phyloP scores from a whole-genome alignment of 805 yeast genomes.

The Wickerhamomyces rabaulensis region DNA sequence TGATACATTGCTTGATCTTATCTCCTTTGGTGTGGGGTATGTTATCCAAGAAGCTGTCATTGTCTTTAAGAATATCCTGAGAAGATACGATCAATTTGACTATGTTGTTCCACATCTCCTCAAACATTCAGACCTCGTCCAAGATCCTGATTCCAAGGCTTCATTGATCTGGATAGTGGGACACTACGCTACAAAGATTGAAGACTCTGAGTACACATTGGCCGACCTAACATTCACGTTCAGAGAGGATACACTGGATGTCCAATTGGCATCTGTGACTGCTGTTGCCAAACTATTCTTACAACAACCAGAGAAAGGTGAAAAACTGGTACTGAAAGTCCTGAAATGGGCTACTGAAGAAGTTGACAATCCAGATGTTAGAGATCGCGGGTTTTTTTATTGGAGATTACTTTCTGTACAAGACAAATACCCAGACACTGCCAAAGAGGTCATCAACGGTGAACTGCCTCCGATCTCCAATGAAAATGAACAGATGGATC shows the following conservation, averaged over 20 bases:
- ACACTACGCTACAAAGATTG: slow-evolving; percentile 50
- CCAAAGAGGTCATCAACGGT: slow-evolving; percentile 53
- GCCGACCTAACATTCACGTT: slow-evolving; percentile 41
- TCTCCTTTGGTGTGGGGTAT: slow-evolving; percentile 62
- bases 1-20: slow-evolving; percentile 50
- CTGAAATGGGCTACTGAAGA: slow-evolving; percentile 71
- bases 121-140: slow-evolving; percentile 43
- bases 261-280: slow-evolving; percentile 68
- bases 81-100: slow-evolving; percentile 66
- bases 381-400: slow-evolving; percentile 82
- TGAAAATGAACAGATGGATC: slow-evolving; percentile 67
- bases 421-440: slow-evolving; percentile 34
- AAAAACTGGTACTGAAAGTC: slow-evolving; percentile 50
- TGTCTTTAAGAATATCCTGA: slow-evolving; percentile 68
- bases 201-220: slow-evolving; percentile 36
- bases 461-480: slow-evolving; percentile 58
- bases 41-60: slow-evolving; percentile 77
- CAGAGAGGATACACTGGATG: slow-evolving; percentile 62
- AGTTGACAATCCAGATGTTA: slow-evolving; percentile 72
- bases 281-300: slow-evolving; percentile 69
- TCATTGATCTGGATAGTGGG: slow-evolving; percentile 85
- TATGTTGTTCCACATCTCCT: slow-evolving; percentile 38
- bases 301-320: slow-evolving; percentile 47
- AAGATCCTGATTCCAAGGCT: slow-evolving; percentile 74
- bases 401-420: slow-evolving; percentile 69